Evolutionary conservation across 2,329 filamentous ascomycete species (phyloP), one percentile per base, ranked within the genome.

Genomic region (Zasmidium citrigriseum): DNA sequence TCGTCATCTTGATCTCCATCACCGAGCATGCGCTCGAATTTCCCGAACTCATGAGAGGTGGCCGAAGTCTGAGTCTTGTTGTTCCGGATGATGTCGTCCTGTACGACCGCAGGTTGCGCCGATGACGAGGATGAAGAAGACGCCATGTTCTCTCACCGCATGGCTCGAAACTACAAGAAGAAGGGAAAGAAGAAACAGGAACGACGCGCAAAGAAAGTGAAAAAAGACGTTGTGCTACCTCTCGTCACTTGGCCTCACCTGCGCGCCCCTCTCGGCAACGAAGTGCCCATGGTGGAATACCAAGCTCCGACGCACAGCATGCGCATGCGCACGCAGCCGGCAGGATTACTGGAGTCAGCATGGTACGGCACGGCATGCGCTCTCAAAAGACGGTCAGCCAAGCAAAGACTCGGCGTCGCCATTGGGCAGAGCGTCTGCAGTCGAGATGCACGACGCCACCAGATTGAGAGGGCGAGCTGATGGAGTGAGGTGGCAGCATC

Each of bases 111-210:
- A n/a, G 34, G 34, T n/a, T 41, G 34, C 22, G 59, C 45, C 41
- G 52, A 53, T 34, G 59, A 57, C 59, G 67, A 62, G 61, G 66
- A 46, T 64, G 69, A 50, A 50, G 67, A 58, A 49, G 57, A 59
- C 18, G 61, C 52, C 55, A 54, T 58, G 25, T 23, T 9, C 34
- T 41, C 34, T 41, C 34, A 41, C 16, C 34, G 34, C 14, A 41
- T 4, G 4, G 7, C n/a, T n/a, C n/a, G n/a, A 4, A 41, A 10
- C 14, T 7, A n/a, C 5, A 41, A n/a, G 18, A 11, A 41, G 34
- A 16, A 16, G 34, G 34, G 14, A n/a, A n/a, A 41, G 27, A 29
- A 7, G 27, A 41, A n/a, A 41, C n/a, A n/a, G n/a, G n/a, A n/a
- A n/a, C n/a, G n/a, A n/a, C 12, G 34, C 16, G 34, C 7, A 41